These are phyloP conservation scores for Narthecium ossifragum DNA, from an alignment of 106 monocot species.

Conservation along the genomic window DNA sequence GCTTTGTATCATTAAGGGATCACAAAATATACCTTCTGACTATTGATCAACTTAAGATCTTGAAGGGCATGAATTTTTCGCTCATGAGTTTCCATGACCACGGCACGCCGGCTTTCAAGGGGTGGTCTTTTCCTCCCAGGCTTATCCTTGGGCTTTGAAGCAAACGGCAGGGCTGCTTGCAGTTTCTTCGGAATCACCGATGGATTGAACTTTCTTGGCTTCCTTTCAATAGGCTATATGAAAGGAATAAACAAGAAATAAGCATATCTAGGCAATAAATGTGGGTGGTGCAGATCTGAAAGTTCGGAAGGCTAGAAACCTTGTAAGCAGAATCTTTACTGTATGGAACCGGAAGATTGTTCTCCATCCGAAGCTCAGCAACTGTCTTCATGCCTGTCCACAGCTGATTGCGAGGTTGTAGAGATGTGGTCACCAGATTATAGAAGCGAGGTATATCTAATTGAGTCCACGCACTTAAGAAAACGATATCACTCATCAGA, in stretches of 20 bases:
- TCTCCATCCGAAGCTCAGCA: slow-evolving; percentile 68
- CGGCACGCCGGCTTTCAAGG: slow-evolving; percentile 65
- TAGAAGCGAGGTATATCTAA: slow-evolving; percentile 82
- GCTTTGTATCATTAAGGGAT: no score
- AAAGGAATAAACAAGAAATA: neutral
- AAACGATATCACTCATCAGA: slow-evolving; percentile 93
- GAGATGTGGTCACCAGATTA: slow-evolving; percentile 73
- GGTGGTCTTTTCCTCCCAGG: slow-evolving; percentile 31
- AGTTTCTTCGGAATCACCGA: slow-evolving; percentile 59
- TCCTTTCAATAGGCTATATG: slow-evolving; percentile 77
- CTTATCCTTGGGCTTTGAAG: slow-evolving; percentile 73
- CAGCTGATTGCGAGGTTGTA: slow-evolving; percentile 50
- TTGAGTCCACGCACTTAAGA: slow-evolving; percentile 82
- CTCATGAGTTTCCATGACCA: slow-evolving; percentile 90
- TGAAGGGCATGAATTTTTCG: slow-evolving; percentile 57
- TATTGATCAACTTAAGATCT: slow-evolving; percentile 56
- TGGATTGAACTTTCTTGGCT: slow-evolving; percentile 80
- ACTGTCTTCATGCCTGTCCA: slow-evolving; percentile 93
- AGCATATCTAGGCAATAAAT: slow-evolving; percentile 24
- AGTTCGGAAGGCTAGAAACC: slow-evolving; percentile 27
- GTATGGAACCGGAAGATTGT: slow-evolving; percentile 65
- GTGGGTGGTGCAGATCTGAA: neutral
- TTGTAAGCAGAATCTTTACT: slow-evolving; percentile 89
- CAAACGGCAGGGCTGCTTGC: slow-evolving; percentile 81
- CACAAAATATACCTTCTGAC: slow-evolving; percentile 61